These are phyloP conservation scores for Flaveria bidentis DNA, from an alignment of 129 eudicot species.

Conservation along the genomic window DNA sequence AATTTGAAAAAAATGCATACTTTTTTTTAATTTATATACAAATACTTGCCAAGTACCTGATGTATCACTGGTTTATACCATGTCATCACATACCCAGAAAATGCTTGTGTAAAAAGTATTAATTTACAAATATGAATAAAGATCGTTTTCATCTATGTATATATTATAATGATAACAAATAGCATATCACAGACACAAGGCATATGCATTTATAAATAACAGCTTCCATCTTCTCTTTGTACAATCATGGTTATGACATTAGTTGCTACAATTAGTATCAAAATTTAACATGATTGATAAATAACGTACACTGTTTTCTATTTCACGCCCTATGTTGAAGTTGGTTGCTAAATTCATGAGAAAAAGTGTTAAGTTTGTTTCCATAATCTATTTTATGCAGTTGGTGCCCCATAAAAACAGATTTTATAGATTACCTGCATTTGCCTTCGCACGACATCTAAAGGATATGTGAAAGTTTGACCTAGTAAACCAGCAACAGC, in stretches of 20 bases:
- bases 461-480: conserved; percentile 96
- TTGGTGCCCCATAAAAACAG: not conserved
- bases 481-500: conserved; percentile 93
- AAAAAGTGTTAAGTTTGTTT: not conserved
- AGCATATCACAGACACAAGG: too few species aligned
- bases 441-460: conserved; percentile 93
- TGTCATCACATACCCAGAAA: not conserved
- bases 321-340: not conserved
- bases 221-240: conserved; percentile 82
- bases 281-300: not conserved
- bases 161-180: too few species aligned
- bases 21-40: not conserved
- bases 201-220: conserved; percentile 50
- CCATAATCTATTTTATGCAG: not conserved
- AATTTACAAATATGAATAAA: not conserved
- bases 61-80: not conserved
- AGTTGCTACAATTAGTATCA: not conserved
- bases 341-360: conserved; percentile 2
- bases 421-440: conserved; percentile 72
- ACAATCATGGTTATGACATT: conserved; percentile 37
- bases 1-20: not conserved
- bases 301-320: not conserved
- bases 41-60: not conserved
- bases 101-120: too few species aligned
- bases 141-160: too few species aligned